Base-by-base conservation (phyloP, 176 grass and related monocot species). In the Rhynchospora tenuis region DNA sequence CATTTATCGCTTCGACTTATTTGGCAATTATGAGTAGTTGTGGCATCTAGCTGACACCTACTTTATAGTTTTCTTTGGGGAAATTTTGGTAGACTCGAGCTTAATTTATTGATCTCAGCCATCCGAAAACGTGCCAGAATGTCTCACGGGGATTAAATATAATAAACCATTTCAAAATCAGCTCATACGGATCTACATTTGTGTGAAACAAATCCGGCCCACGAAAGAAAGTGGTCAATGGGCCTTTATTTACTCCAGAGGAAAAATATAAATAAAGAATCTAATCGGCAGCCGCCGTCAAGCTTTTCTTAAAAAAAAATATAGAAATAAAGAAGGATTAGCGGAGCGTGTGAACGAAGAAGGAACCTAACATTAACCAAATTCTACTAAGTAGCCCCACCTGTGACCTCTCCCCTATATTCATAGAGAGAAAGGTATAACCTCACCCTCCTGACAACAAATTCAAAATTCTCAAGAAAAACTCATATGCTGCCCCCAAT, bases 381-480 rank as follows among this genome's bases (percentile, higher is more conserved):
- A 4, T 54, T 54, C 47, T 16, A 52, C 5, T 27, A 7, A 75
- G 72, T 75, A 27, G n/a, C 72, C 56, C 74, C 51, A 56, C 48
- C 50, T 10, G 5, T 57, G 24, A 42, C 52, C 48, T 79, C 27
- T 42, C 59, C 47, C 17, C 56, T 63, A 55, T 76, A 59, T 73
- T 73, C 17, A 17, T 15, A 62, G 61, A 67, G 61, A 65, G 80
- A 52, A 67, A 67, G 80, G 80, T 82, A 82, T 82, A 67, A 67
- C 43, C 80, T 82, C 19, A 15, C 38, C 23, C 80, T 50, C 60
- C 80, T 66, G 59, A 66, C 80, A 82, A 82, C 80, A 50, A 82
- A 66, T 44, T 82, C 14, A 64, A 50, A 27, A 48, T 64, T 27
- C 55, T 22, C 79, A 65, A 59, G 58, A 60, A 81, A 81, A 31